Conservation (phyloP, 345 rosid species). For the Brassica nigra region DNA sequence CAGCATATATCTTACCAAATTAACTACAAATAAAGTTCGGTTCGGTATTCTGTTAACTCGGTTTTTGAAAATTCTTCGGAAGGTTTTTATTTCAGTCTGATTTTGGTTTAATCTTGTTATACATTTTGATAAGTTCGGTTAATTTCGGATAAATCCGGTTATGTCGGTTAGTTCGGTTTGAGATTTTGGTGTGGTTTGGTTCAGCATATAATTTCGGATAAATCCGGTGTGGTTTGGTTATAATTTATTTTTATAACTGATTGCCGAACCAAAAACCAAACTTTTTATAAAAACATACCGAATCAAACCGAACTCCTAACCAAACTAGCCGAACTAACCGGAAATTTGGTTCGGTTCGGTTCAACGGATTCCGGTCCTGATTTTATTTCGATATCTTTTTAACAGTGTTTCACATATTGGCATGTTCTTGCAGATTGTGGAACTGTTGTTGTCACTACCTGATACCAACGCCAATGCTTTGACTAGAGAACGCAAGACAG, state of each 20-base stretch:
- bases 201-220: neutral
- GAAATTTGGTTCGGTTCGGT: neutral
- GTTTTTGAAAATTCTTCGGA: neutral
- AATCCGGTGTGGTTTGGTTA: neutral
- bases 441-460: constrained; percentile 73
- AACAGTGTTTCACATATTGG: neutral
- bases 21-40: neutral
- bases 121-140: neutral
- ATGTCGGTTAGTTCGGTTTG: neutral
- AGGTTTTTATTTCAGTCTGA: neutral
- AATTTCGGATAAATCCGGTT: neutral
- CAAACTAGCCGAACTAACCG: neutral
- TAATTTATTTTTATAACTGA: neutral
- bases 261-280: neutral
- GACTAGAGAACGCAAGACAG: constrained; percentile 90
- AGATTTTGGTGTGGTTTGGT: neutral
- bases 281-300: neutral
- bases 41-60: neutral
- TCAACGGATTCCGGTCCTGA: neutral
- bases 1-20: neutral
- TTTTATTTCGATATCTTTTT: neutral
- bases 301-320: neutral
- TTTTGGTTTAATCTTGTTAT: neutral
- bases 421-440: constrained; percentile 70
- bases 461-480: constrained; percentile 86